Evolutionary conservation across 768 basidiomycete species (phyloP), one percentile per base, ranked within the genome.

Genomic region (Amanita phalloides): DNA sequence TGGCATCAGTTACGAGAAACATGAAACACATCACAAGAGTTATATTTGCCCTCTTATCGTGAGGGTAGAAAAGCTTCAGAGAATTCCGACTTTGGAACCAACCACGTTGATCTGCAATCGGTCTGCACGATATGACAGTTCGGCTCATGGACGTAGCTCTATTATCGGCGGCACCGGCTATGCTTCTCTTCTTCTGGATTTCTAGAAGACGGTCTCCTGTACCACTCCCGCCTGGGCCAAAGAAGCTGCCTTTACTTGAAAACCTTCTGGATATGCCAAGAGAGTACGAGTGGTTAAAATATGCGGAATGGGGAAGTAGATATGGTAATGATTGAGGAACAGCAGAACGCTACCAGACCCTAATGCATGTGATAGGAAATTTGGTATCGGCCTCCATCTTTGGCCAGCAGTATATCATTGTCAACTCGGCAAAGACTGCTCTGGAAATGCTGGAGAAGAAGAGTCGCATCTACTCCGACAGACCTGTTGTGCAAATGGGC

Each of bases 381-480:
- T 9, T 53, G 43, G 46, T 48, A 37, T 37, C 37, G 17, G 25
- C 48, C 38, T 43, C 26, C 32, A 23, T 47, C 37, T 35, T 48
- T 42, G 45, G 53, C 33, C 42, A 54, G 53, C 33, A 45, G 23
- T 67, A 76, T 36, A 45, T 79, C 23, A 59, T 79, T 51, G 30
- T 79, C 26, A 79, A 76, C 58, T 68, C 66, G 0, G 57, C 55
- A 6, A 58, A 70, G 17, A 50, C 58, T 1, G 76, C 77, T 4
- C 56, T 66, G n/a, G 72, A 78, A 26, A 64, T 79, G 63, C 71
- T 81, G n/a, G 73, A 79, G 33, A 73, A 71, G 55, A 75, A 72
- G 53, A 73, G 79, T 30, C 63, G 69, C n/a, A 69, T 73, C 33
- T 80, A 80, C 57, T 81, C 80, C 11, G 78, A 81, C 58, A 67